These are phyloP conservation scores for Oryza officinalis DNA, from an alignment of 176 grass and related monocot genomes.

Conservation along the genomic window DNA sequence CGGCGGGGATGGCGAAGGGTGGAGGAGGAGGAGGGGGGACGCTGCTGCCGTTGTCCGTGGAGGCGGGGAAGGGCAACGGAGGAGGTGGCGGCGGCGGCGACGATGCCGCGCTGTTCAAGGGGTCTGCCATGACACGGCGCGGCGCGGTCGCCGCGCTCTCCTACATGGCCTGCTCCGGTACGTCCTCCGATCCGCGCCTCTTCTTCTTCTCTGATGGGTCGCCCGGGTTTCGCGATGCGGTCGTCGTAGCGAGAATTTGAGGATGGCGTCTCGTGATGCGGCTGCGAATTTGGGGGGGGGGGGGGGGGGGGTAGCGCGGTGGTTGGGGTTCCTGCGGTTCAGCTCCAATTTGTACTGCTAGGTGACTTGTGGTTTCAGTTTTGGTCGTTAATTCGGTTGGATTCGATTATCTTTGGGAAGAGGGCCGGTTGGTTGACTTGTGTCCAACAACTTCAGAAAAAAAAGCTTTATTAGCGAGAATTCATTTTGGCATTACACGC, in stretches of 20 bases:
- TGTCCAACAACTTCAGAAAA: not conserved
- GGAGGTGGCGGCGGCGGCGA: not conserved
- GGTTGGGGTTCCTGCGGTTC: not conserved
- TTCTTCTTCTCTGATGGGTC: not conserved
- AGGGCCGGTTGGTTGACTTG: conserved; percentile 27
- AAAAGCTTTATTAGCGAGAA: not conserved
- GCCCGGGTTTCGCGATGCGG: not conserved
- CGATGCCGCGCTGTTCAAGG: conserved; percentile 70
- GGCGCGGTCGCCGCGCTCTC: conserved; percentile 82
- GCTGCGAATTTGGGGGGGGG: not conserved
- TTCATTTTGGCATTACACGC: not conserved
- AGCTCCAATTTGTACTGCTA: not conserved
- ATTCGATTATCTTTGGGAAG: conserved; percentile 13
- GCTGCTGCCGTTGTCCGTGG: conserved; percentile 45
- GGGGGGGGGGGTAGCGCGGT: not conserved
- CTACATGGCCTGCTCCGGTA: conserved; percentile 96
- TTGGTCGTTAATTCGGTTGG: not conserved
- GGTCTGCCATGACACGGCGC: conserved; percentile 80
- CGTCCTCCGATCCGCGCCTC: conserved; percentile 12
- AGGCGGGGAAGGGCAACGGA: conserved; percentile 38
- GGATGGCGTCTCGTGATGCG: not conserved
- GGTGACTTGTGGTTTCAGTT: conserved; percentile 2
- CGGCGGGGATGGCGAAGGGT: conserved; percentile 42
- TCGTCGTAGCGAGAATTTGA: not conserved
- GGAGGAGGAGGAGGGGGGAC: conserved; percentile 8